Base-by-base conservation (phyloP, 2,329 filamentous ascomycete species). In the Fusarium sp. region DNA sequence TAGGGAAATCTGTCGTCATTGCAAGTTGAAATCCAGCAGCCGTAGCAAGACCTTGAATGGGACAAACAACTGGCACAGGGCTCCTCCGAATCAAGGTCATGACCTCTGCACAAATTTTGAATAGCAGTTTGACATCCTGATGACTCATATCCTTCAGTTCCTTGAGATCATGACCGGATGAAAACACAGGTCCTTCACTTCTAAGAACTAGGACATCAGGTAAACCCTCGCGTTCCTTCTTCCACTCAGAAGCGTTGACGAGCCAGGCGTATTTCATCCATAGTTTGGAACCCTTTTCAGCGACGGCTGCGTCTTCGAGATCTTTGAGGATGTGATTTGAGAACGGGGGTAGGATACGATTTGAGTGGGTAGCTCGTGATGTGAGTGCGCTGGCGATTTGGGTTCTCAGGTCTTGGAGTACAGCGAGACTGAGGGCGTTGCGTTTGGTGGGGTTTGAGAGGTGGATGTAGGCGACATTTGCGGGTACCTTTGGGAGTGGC, bases 21-120 rank as follows among this genome's bases (percentile, higher is more conserved):
- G 73, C 75, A 0, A 76, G 70, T 41, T 76, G 75, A 8, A 76
- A 75, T 5, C 75, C 75, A 1, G 75, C 75, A 3, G 75, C 75
- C 0, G 75, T 75, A 9, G 75, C 75, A 11, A 76, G 66, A 4
- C 75, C 72, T 11, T 76, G 75, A 4, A 76, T 69, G 0, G 75
- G 75, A 18, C 75, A 76, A 11, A 76, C 68, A 6, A 76, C 60
- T 1, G 69, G 57, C 1, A 62, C 67, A 23, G 75, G 75, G 20
- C 75, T 76, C n/a, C 64, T 61, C 7, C 70, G 55, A 5, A 76
- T 76, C 44, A 73, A 32, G 2, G 26, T 30, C 70, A 76, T 76
- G 6, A 76, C 73, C 15, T 76, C 70, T 1, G 66, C 61, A 18
- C 75, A 76, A 14, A 76, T 52, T 0, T 42, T 53, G 23, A 77